Evolutionary conservation across 2,329 filamentous ascomycete genomes (phyloP), one percentile per base, ranked within the genome.

Genomic region (Hymenoscyphus scutula): DNA sequence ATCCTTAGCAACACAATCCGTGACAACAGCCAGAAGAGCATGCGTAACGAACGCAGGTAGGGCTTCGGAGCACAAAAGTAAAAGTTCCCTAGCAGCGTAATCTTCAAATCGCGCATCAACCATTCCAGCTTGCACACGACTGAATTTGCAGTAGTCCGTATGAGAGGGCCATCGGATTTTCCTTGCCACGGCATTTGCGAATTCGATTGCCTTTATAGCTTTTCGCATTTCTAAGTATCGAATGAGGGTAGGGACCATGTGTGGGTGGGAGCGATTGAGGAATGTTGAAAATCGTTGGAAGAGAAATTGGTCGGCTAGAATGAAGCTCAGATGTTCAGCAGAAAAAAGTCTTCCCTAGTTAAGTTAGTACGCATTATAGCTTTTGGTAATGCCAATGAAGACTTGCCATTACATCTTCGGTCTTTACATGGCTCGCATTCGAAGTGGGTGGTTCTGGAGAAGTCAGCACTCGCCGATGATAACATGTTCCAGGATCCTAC

Each of bases 41-140:
- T 89, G 82, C 0, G 87, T 86, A 61, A 91, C 82, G 71, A 87
- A 92, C 0, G 87, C 87, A 1, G 89, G 87, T 1, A 92, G 75
- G 58, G 91, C 89, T 51, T 91, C 85, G n/a, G 64, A 61, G 29
- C 62, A 63, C 8, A 70, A 62, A 15, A 68, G 45, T 19, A 65
- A 32, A 30, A 69, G 54, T 53, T 70, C 67, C 53, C 65, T 61
- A 2, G 58, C 60, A 1, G 69, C 69, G 38, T 68, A 69, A 54
- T 70, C 68, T n/a, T 67, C 61, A 25, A 70, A 69, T 17, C 67
- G 45, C 23, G 56, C 61, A 59, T 69, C 66, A 6, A 63, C 61
- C 1, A 65, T 54, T 3, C 65, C 68, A 8, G 66, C 69, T 30
- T 68, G 61, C 10, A 66, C 32, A 11, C 66, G 62, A 38, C 65